A percentile compares a stretch with the other conserved stretches of the same genome.
These are phyloP conservation scores for Aspergillus cristatus DNA, from an alignment of 495 filamentous ascomycete genomes.

Conservation along the genomic window DNA sequence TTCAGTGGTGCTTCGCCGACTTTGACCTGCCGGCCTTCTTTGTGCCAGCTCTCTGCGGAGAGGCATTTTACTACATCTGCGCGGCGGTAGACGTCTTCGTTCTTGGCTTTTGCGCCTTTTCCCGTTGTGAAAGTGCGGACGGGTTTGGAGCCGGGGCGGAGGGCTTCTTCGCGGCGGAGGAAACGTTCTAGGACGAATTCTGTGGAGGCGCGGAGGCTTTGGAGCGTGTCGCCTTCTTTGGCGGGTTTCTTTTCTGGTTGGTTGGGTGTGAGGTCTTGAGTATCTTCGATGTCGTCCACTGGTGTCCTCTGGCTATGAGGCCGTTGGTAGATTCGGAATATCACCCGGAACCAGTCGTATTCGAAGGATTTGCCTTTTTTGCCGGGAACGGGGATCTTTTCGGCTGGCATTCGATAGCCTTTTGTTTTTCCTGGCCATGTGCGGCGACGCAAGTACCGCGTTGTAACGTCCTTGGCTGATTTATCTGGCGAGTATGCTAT, in stretches of 20 bases:
- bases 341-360: conserved; percentile 78
- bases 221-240: conserved; percentile 68
- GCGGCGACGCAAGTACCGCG: conserved; percentile 78
- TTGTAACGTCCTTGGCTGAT: conserved; percentile 90
- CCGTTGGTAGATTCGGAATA: conserved; percentile 66
- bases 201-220: conserved; percentile 76
- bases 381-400: conserved; percentile 73
- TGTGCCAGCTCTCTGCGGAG: conserved; percentile 94
- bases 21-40: conserved; percentile 75
- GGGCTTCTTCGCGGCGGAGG: conserved; percentile 84
- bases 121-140: conserved; percentile 66
- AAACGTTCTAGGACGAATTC: conserved; percentile 83
- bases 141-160: conserved; percentile 56
- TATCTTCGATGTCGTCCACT: conserved; percentile 70
- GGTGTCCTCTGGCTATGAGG: conserved; percentile 48
- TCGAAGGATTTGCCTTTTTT: conserved; percentile 61
- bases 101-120: conserved; percentile 56
- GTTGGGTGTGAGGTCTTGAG: conserved; percentile 60
- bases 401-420: conserved; percentile 63
- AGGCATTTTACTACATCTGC: conserved; percentile 77
- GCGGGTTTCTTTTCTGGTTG: conserved; percentile 59
- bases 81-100: conserved; percentile 74
- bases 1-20: conserved; percentile 70
- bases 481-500: conserved; percentile 77
- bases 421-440: conserved; percentile 87